Conservation (phyloP, 768 basidiomycete genomes). For the Termitomyces sp. region DNA sequence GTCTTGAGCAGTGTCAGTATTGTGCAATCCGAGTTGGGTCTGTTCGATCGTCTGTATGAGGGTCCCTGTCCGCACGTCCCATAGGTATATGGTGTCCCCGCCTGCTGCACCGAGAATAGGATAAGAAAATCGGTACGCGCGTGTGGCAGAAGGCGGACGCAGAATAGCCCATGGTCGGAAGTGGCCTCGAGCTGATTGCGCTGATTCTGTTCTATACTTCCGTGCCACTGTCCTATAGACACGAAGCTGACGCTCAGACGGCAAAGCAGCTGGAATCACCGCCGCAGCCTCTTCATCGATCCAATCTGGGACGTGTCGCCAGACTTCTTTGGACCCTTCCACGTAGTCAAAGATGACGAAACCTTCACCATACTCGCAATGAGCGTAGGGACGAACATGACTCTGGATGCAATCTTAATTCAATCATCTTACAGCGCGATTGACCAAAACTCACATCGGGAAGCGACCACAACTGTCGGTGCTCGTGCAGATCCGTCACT, state of each 20-base stretch:
- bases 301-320: conserved; percentile 43
- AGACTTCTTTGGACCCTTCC: conserved; percentile 60
- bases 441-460: conserved; percentile 33
- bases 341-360: conserved; percentile 65
- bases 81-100: conserved; percentile 43
- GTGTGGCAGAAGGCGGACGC: conserved; percentile 32
- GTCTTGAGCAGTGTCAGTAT: neutral
- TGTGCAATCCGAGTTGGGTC: conserved; percentile 21
- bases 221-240: neutral
- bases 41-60: conserved; percentile 42
- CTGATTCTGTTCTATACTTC: neutral
- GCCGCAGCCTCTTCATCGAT: conserved; percentile 14
- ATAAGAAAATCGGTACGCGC: conserved; percentile 64
- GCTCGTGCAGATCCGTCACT: conserved; percentile 49
- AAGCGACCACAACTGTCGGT: conserved; percentile 57
- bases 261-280: conserved; percentile 20
- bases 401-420: conserved; percentile 20
- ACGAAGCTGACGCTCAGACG: conserved; percentile 23
- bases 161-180: conserved; percentile 63
- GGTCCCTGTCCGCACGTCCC: conserved; percentile 50
- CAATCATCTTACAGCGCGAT: conserved; percentile 2
- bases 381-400: conserved; percentile 52
- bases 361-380: conserved; percentile 69
- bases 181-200: conserved; percentile 30
- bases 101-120: conserved; percentile 55